phyloP scores from a whole-genome alignment of 306 rosid species.

The Sicyos edulis region DNA sequence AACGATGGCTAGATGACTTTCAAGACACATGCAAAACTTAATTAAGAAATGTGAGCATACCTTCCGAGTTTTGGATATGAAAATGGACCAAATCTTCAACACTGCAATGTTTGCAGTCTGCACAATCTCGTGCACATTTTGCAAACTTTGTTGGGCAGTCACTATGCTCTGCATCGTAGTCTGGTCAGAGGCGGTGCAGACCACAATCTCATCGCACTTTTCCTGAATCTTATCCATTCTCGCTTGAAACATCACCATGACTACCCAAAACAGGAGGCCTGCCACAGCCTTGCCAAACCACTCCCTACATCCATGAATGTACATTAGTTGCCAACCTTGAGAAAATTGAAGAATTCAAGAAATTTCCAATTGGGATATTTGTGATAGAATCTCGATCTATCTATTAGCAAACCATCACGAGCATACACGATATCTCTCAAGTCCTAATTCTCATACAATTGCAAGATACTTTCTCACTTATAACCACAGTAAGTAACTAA shows the following conservation, averaged over 20 bases:
- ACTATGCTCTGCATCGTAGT: conserved; percentile 66
- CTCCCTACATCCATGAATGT: conserved; percentile 47
- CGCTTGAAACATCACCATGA: conserved; percentile 48
- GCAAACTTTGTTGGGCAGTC: conserved; percentile 71
- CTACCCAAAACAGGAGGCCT: conserved; percentile 49
- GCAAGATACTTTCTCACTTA: too few species aligned
- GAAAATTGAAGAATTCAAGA: neutral
- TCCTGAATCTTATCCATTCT: conserved; percentile 35
- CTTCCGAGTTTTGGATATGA: conserved; percentile 69
- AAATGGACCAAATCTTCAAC: conserved; percentile 68
- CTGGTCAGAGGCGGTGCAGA: conserved; percentile 46
- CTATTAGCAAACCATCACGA: too few species aligned
- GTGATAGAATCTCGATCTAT: too few species aligned
- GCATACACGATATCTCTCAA: too few species aligned
- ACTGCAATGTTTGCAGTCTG: conserved; percentile 57
- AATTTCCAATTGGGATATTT: conserved; percentile 7
- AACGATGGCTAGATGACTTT: neutral
- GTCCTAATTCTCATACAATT: too few species aligned
- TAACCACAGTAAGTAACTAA: too few species aligned
- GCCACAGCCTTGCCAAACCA: conserved; percentile 83
- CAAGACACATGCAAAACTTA: neutral
- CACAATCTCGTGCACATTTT: conserved; percentile 53
- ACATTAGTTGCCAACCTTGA: neutral
- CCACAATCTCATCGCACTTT: conserved; percentile 59
- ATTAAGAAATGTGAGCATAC: conserved; percentile 27